Evolutionary conservation across 208 protist genomes (phyloP).

Genomic region (Acanthamoeba triangularis): DNA sequence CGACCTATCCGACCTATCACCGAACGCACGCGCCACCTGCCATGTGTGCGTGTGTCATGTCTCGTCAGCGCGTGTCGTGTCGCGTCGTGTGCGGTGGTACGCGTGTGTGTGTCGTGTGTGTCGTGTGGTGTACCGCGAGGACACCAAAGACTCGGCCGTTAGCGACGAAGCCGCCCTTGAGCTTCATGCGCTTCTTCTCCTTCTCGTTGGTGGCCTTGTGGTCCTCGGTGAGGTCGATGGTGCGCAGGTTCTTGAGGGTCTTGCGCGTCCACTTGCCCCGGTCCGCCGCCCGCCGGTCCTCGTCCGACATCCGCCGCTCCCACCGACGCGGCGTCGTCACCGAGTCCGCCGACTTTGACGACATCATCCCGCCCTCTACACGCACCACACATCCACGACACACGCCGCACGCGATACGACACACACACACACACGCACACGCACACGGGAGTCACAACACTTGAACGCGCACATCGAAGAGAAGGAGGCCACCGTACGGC

Average conservation of each 20-base stretch:
- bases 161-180: slow-evolving; percentile 40
- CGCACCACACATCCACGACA: no score
- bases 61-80: background rate
- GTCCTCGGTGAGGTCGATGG: slow-evolving; percentile 4
- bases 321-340: background rate
- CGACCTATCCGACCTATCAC: background rate
- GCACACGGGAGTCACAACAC: background rate
- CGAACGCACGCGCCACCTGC: background rate
- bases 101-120: background rate
- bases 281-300: background rate
- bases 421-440: no score
- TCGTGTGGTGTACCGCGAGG: background rate
- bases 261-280: background rate
- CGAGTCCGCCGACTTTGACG: background rate
- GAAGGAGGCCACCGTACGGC: background rate
- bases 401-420: no score
- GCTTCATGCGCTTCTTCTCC: slow-evolving; percentile 43
- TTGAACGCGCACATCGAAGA: background rate
- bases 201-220: slow-evolving; percentile 41
- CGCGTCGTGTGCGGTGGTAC: background rate
- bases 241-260: background rate
- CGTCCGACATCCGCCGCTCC: background rate
- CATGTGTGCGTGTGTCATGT: background rate
- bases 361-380: background rate
- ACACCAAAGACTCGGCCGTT: slow-evolving; percentile 34